Evolutionary conservation across 2,329 filamentous ascomycete genomes (phyloP).

Genomic region (Clonostachys rhizophaga): DNA sequence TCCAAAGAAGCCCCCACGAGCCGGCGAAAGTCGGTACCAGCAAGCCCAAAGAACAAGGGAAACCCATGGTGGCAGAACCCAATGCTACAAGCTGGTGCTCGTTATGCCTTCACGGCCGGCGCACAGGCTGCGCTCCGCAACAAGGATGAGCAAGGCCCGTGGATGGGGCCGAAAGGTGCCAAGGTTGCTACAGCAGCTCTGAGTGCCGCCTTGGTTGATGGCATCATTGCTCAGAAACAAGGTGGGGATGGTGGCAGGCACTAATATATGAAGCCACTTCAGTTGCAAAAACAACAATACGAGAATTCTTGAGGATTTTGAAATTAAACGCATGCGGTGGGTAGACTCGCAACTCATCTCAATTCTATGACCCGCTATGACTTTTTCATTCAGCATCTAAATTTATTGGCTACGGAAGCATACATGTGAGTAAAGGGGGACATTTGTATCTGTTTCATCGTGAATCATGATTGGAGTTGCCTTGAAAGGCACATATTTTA

Average conservation of each 20-base stretch:
- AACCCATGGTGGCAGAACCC: conserved; percentile 29
- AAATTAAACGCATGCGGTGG: background rate
- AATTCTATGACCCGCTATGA: background rate
- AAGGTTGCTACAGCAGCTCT: conserved; percentile 43
- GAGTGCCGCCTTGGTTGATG: conserved; percentile 42
- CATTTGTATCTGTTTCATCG: too few species aligned
- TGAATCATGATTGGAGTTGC: too few species aligned
- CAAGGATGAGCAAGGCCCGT: conserved; percentile 36
- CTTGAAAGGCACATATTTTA: too few species aligned
- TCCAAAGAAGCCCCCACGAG: background rate
- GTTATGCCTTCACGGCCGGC: conserved; percentile 40
- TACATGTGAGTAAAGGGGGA: too few species aligned
- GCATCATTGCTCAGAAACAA: conserved; percentile 31
- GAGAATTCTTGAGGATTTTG: background rate
- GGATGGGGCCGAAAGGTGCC: conserved; percentile 42
- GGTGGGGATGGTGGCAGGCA: conserved; percentile 4
- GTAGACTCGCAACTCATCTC: background rate
- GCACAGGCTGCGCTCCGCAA: conserved; percentile 41
- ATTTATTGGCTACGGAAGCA: too few species aligned
- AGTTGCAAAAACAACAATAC: background rate
- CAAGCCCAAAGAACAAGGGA: conserved; percentile 11
- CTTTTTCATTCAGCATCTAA: too few species aligned
- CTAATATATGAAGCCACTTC: too few species aligned
- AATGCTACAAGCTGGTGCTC: conserved; percentile 32
- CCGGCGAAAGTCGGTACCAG: conserved; percentile 23